phyloP scores from a whole-genome alignment of 1,284 basidiomycete species.

The Boletus smithii region DNA sequence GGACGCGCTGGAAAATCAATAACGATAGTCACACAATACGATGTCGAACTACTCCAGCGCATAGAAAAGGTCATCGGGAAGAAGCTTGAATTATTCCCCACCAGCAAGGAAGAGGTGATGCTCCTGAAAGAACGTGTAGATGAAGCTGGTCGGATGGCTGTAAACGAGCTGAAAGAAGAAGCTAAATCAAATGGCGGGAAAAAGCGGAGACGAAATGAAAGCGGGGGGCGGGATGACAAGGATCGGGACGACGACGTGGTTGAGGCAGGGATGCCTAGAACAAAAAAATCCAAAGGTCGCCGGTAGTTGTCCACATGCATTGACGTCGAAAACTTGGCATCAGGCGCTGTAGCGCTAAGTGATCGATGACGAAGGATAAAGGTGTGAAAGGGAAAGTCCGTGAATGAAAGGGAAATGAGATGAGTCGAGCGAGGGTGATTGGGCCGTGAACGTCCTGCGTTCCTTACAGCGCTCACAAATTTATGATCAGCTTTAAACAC shows the following conservation, averaged over 20 bases:
- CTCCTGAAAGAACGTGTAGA: constrained; percentile 87
- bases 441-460: too few species aligned
- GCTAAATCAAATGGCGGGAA: constrained; percentile 49
- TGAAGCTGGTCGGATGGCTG: constrained; percentile 83
- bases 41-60: constrained; percentile 93
- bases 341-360: too few species aligned
- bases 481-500: not conserved
- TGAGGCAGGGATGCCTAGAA: constrained; percentile 74
- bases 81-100: constrained; percentile 89
- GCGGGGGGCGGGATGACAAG: constrained; percentile 60
- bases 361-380: too few species aligned
- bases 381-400: too few species aligned
- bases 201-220: constrained; percentile 51
- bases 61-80: constrained; percentile 92
- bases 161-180: constrained; percentile 74
- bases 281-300: constrained; percentile 46
- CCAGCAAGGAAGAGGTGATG: constrained; percentile 88
- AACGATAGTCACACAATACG: constrained; percentile 97
- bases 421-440: too few species aligned
- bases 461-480: too few species aligned
- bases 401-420: too few species aligned
- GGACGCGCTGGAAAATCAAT: constrained; percentile 94
- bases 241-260: constrained; percentile 86
- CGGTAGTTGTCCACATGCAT: constrained; percentile 17
- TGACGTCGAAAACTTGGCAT: too few species aligned